Base-by-base conservation (phyloP, 2,329 filamentous ascomycete species). In the Sarocladium oryzae region DNA sequence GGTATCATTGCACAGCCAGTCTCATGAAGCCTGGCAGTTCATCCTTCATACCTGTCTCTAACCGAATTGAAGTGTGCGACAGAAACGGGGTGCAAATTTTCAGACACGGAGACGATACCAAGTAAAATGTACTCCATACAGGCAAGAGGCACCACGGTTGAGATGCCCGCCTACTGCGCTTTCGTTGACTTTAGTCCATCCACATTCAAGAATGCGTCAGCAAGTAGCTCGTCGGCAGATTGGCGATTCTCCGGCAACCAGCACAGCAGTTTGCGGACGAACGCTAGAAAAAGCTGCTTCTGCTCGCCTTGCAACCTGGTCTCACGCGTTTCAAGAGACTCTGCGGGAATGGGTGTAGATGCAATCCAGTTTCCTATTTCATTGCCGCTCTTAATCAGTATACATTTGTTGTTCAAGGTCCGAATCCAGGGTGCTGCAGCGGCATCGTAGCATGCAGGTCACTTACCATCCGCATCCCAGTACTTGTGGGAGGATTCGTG, bases 311-410 rank as follows among this genome's bases (percentile, higher is more conserved):
- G 41, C n/a, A 62, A 51, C 13, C 51, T 51, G 21, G n/a, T 53
- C 40, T 60, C 58, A 13, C 59, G 54, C 7, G 16, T 56, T 30
- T 62, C 56, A 35, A 63, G 48, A 6, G 56, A 57, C 35, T 62
- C 56, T 3, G 60, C 49, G 15, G 60, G 59, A 35, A 64, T 58
- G 4, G 57, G 57, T 2, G 56, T 59, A 15, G 57, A 51, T 15
- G 55, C 59, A 28, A 57, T 60, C 60, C 60, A 61, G 32, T 62
- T 61, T 7, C 61, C 60, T 62, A 32, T 9, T 10, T 30, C 23
- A 10, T 5, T 30, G 24, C 30, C 5, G 24, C n/a, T n/a, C n/a
- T n/a, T n/a, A n/a, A 3, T 23, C 13, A 20, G 26, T n/a, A 48
- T 49, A 13, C 21, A 51, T 41, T 7, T 41, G 7, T 41, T 5